Evolutionary conservation across 139 green algal species (phyloP), one percentile per base, ranked within the genome.

Genomic region (Chlamydomonas applanata): DNA sequence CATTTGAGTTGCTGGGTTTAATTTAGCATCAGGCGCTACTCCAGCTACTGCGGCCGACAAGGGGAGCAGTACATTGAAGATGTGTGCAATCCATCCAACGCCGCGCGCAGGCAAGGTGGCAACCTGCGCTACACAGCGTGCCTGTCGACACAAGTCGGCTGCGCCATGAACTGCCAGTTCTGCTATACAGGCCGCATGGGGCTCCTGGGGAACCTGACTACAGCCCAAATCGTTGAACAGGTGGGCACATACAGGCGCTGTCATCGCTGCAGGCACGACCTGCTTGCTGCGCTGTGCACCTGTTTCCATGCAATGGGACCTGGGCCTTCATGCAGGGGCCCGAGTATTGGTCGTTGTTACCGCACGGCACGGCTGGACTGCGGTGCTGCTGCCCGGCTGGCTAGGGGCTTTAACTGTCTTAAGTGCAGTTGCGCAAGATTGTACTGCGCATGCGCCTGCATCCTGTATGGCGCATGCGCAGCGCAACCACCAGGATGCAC

Each of bases 141-240:
- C 63, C 81, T 97, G 17, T 87, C 72, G 3, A 87, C 72, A 16
- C 90, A 92, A 69, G 87, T 94, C 5, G 87, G 90, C 40, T 94
- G 90, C 67, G 91, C 85, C 9, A 93, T 94, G 87, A 88, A 87
- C 72, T 95, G 90, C 85, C 85, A 85, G 84, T 96, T 96, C 80
- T 96, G 91, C 83, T 90, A 82, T 79, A 95, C 92, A 11, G 91
- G 92, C 17, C 81, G 83, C 9, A 91, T 93, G 90, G 92, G 91
- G 13, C 85, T 96, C 44, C 69, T 78, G 49, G 86, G 74, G 34
- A 92, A 92, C 78, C 86, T 96, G 0, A 85, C 62, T 20, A 82
- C 91, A 27, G 89, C 85, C 1, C 90, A 96, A 80, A 94, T 97
- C 33, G 79, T 95, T 2, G 89, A 97, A 69, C 92, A 97, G 87